Evolutionary conservation across 192 early-diverging fungal species (phyloP).

Genomic region (Entrophospora sp.): DNA sequence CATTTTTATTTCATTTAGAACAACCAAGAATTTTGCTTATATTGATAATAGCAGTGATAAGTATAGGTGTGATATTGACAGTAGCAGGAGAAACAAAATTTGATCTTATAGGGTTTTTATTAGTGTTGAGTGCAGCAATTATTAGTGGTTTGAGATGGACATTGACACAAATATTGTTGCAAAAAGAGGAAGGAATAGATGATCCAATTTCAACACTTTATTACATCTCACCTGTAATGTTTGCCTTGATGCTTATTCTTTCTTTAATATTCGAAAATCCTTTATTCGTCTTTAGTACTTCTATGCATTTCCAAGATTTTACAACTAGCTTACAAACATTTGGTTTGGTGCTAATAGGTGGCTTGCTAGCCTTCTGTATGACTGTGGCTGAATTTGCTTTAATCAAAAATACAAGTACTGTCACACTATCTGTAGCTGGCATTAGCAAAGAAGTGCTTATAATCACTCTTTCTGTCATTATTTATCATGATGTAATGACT

Average conservation of each 20-base stretch:
- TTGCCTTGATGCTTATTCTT: conserved; percentile 46
- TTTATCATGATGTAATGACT: conserved; percentile 68
- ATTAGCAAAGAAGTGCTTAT: conserved; percentile 76
- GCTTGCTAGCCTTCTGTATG: conserved; percentile 71
- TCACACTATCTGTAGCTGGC: conserved; percentile 72
- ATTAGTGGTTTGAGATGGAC: conserved; percentile 73
- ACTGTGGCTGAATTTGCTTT: conserved; percentile 65
- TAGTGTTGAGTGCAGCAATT: conserved; percentile 56
- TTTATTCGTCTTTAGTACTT: conserved; percentile 34
- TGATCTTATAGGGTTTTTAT: conserved; percentile 42
- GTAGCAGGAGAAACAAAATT: conserved; percentile 61
- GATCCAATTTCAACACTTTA: conserved; percentile 70
- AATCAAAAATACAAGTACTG: conserved; percentile 65
- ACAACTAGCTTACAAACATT: conserved; percentile 31
- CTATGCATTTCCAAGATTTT: conserved; percentile 44
- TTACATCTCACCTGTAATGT: conserved; percentile 71
- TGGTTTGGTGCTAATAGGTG: conserved; percentile 48
- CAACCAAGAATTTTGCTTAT: conserved; percentile 49
- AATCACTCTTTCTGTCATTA: conserved; percentile 51
- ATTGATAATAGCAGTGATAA: conserved; percentile 61
- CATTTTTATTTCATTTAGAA: conserved; percentile 74
- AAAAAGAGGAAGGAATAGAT: conserved; percentile 57
- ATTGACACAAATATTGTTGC: conserved; percentile 66
- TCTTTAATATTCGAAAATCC: conserved; percentile 52
- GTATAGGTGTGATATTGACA: conserved; percentile 64